These are phyloP conservation scores for Limonomyces culmigenus DNA, from an alignment of 1,284 basidiomycete species.

Conservation along the genomic window DNA sequence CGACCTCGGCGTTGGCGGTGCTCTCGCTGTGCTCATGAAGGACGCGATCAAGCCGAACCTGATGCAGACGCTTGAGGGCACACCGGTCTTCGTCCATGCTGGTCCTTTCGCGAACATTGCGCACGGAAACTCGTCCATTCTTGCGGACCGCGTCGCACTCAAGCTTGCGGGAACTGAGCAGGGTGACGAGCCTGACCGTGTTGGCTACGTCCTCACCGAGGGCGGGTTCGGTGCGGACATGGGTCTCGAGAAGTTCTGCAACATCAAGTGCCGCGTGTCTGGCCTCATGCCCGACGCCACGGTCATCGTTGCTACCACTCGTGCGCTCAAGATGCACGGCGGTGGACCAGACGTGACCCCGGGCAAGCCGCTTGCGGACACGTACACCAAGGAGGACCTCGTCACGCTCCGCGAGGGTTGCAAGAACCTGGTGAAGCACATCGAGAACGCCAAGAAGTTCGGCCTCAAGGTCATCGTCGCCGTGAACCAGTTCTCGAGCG, in stretches of 20 bases:
- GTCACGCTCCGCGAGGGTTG: slow-evolving; percentile 85
- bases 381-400: slow-evolving; percentile 90
- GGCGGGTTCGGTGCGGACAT: slow-evolving; percentile 99
- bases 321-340: slow-evolving; percentile 98
- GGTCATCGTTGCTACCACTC: slow-evolving; percentile 92
- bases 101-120: slow-evolving; percentile 99
- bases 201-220: slow-evolving; percentile 95
- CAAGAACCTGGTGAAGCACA: slow-evolving; percentile 88
- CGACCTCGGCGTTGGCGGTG: slow-evolving; percentile 91
- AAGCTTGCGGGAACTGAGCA: slow-evolving; percentile 96
- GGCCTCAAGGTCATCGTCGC: slow-evolving; percentile 95
- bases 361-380: slow-evolving; percentile 86
- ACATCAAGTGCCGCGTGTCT: slow-evolving; percentile 96
- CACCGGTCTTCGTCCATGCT: slow-evolving; percentile 97
- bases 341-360: slow-evolving; percentile 96
- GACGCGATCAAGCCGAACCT: slow-evolving; percentile 98
- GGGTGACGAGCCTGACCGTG: slow-evolving; percentile 66
- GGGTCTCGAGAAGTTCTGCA: slow-evolving; percentile 99
- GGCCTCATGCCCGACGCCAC: slow-evolving; percentile 89
- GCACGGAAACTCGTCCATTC: slow-evolving; percentile 96
- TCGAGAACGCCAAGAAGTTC: slow-evolving; percentile 91
- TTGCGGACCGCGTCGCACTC: slow-evolving; percentile 90
- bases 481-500: slow-evolving; percentile 90
- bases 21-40: slow-evolving; percentile 95
- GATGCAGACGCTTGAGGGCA: slow-evolving; percentile 95